Evolutionary conservation across 1,139 yeast genomes (phyloP).

Genomic region (Suhomyces atakaporum): DNA sequence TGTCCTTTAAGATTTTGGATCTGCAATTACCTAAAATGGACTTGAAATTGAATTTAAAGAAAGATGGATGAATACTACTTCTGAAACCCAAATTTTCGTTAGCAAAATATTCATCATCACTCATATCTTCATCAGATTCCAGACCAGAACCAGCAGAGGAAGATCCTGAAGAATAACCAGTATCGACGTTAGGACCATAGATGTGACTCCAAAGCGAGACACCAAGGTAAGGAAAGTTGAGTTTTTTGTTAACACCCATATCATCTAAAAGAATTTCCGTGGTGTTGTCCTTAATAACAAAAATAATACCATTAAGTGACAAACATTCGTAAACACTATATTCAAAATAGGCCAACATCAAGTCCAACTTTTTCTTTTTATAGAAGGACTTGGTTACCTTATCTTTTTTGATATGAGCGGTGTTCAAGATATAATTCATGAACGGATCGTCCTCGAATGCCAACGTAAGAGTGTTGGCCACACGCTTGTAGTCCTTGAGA

Average conservation of each 20-base stretch:
- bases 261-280: conserved; percentile 32
- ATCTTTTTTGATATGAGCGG: conserved; percentile 25
- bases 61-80: conserved; percentile 31
- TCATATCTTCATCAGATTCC: conserved; percentile 17
- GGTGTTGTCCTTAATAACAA: conserved; percentile 35
- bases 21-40: conserved; percentile 40
- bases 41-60: conserved; percentile 35
- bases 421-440: conserved; percentile 41
- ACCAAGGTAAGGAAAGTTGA: conserved; percentile 33
- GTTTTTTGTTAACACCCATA: conserved; percentile 20
- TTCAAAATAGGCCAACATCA: conserved; percentile 41
- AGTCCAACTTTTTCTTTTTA: conserved; percentile 34
- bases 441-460: conserved; percentile 47
- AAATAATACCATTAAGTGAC: conserved; percentile 34
- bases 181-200: conserved; percentile 26
- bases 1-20: conserved; percentile 37
- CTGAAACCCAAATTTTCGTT: conserved; percentile 20
- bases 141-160: conserved; percentile 13
- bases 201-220: conserved; percentile 43
- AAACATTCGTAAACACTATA: conserved; percentile 39
- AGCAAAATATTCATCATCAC: conserved; percentile 20
- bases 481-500: conserved; percentile 38
- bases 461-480: conserved; percentile 40
- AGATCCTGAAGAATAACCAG: conserved; percentile 20
- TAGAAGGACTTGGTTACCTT: conserved; percentile 19